Percentiles rank a stretch among this genome's conserved stretches.
phyloP scores from a whole-genome alignment of 192 early-diverging fungal species.

The Gaertneriomyces semiglobifer region DNA sequence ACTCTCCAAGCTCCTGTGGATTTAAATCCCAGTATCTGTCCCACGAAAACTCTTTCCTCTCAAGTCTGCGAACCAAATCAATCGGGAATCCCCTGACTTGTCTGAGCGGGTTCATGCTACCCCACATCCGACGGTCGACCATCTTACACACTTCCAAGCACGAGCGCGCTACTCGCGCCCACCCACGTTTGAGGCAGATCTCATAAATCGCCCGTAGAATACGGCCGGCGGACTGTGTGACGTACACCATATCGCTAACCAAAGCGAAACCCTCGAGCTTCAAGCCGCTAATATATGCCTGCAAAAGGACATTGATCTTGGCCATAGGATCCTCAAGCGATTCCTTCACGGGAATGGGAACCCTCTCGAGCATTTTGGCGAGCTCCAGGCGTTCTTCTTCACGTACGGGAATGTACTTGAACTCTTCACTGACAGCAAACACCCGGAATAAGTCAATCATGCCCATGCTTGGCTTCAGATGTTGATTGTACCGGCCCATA shows the following conservation, averaged over 20 bases:
- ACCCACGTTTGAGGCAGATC: constrained; percentile 88
- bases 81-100: constrained; percentile 78
- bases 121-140: constrained; percentile 94
- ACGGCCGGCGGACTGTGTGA: constrained; percentile 90
- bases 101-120: constrained; percentile 91
- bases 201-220: constrained; percentile 97
- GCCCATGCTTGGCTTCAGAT: constrained; percentile 85
- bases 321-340: constrained; percentile 83
- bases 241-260: constrained; percentile 97
- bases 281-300: constrained; percentile 93
- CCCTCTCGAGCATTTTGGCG: constrained; percentile 80
- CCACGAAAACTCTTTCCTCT: constrained; percentile 94
- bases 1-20: constrained; percentile 89
- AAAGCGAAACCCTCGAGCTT: constrained; percentile 91
- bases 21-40: constrained; percentile 89
- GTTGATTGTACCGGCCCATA: constrained; percentile 91
- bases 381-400: constrained; percentile 94
- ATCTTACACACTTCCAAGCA: constrained; percentile 94
- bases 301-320: constrained; percentile 91
- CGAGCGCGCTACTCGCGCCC: constrained; percentile 86
- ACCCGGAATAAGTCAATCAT: constrained; percentile 86
- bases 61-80: constrained; percentile 82
- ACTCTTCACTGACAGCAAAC: constrained; percentile 88
- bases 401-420: constrained; percentile 89
- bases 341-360: constrained; percentile 95